Evolutionary conservation across 2,329 filamentous ascomycete species (phyloP).

Genomic region (Fusarium goolgardi): DNA sequence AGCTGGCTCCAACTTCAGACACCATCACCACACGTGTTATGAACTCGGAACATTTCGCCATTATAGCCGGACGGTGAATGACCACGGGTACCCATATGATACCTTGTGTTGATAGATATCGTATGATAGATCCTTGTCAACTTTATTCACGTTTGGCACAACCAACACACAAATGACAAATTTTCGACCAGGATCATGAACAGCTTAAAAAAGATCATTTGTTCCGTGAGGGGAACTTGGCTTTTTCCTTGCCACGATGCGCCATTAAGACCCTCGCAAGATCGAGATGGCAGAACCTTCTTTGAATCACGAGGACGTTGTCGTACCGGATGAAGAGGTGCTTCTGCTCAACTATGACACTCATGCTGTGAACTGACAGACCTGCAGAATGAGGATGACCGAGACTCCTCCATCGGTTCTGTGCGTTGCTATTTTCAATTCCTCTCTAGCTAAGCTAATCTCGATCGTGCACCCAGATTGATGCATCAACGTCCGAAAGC

Average conservation of each 20-base stretch:
- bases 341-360: rapidly evolving
- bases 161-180: slow-evolving; percentile 20
- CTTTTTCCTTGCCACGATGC: background rate
- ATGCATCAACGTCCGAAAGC: slow-evolving; percentile 27
- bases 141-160: background rate
- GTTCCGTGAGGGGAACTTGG: background rate
- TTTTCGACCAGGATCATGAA: background rate
- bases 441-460: rapidly evolving
- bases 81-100: background rate
- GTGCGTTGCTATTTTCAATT: background rate
- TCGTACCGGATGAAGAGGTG: slow-evolving; percentile 30
- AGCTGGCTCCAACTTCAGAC: no score
- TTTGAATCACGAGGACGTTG: background rate
- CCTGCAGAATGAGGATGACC: background rate
- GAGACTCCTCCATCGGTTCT: slow-evolving; percentile 6
- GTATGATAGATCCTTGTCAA: slow-evolving; percentile 16
- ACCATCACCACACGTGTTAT: background rate
- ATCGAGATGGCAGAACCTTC: slow-evolving; percentile 14
- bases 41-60: background rate
- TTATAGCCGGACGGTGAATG: rapidly evolving
- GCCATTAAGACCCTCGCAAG: background rate
- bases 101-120: background rate
- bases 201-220: background rate
- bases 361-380: background rate
- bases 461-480: background rate